Conservation (phyloP, 495 filamentous ascomycete species). For the Penicillium coffeae region DNA sequence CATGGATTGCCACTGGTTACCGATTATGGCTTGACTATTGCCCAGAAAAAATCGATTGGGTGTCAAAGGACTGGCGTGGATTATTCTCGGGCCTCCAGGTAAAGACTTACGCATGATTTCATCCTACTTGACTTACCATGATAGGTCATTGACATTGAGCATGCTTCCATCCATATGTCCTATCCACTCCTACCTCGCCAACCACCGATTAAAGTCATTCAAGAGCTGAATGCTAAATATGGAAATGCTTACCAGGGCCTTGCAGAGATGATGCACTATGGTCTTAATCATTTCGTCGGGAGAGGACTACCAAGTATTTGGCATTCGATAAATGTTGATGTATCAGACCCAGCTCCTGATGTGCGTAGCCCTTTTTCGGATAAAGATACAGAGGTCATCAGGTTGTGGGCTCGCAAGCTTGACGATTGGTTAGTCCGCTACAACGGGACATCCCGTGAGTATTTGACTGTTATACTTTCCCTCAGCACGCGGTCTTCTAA, state of each 20-base stretch:
- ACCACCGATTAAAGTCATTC: slow-evolving; percentile 25
- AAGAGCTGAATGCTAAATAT: slow-evolving; percentile 22
- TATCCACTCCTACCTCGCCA: slow-evolving; percentile 35
- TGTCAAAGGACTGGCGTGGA: slow-evolving; percentile 29
- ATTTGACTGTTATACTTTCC: background rate
- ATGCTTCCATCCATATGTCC: slow-evolving; percentile 42
- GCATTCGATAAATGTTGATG: slow-evolving; percentile 29
- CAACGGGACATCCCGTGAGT: slow-evolving; percentile 31
- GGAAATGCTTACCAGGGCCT: slow-evolving; percentile 33
- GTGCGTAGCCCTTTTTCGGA: slow-evolving; percentile 28
- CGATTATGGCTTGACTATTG: slow-evolving; percentile 34
- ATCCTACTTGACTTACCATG: background rate
- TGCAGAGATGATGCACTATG: slow-evolving; percentile 40
- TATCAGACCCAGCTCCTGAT: slow-evolving; percentile 6
- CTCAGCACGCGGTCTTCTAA: too few relatives aligned
- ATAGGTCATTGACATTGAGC: slow-evolving; percentile 42
- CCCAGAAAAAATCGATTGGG: slow-evolving; percentile 17
- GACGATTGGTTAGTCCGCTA: slow-evolving; percentile 40
- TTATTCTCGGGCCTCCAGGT: slow-evolving; percentile 39
- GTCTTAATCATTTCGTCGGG: slow-evolving; percentile 38
- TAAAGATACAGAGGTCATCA: slow-evolving; percentile 31
- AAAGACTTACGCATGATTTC: background rate
- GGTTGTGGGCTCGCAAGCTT: slow-evolving; percentile 34
- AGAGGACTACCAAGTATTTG: slow-evolving; percentile 38
- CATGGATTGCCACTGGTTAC: slow-evolving; percentile 41